Base-by-base conservation (phyloP, 1,139 yeast species). In the Yamadazyma membranifaciens region DNA sequence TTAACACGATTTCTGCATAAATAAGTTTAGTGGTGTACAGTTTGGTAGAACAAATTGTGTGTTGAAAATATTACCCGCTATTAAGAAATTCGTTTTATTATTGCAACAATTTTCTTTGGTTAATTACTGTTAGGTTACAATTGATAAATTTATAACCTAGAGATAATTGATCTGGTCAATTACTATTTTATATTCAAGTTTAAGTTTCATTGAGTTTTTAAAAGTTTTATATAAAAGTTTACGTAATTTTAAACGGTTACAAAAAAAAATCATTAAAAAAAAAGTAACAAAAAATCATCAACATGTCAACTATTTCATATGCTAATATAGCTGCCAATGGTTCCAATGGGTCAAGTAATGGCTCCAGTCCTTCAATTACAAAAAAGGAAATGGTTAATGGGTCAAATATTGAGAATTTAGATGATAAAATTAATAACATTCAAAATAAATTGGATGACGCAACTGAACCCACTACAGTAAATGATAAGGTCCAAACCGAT, bases 241-340 rank as follows among this genome's bases (percentile, higher is more conserved):
- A 7, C 9, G n/a, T 31, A n/a, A 31, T 10, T 14, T 7, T 11
- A 4, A 32, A 15, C n/a, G 12, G 9, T 15, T 32, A 11, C 20
- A 32, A 12, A 32, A 17, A 31, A 32, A 32, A 32, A 15, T 17
- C 24, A 20, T 20, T 20, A 20, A 20, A 20, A 12, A 15, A 14
- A 32, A 32, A 13, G 6, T 32, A 6, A 6, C 6, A 13, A 24
- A 24, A 24, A 25, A 25, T 12, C 6, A 33, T 6, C 7, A 20
- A 20, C 24, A 34, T 34, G 36, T 34, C 36, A 24, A 33, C 43
- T 12, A 38, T 54, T 42, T 63, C 48, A 53, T 70, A 70, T 51
- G 75, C 75, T 45, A 67, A 69, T 45, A 62, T 65, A 38, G 76
- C 73, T 46, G 73, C 73, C 45, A 60, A 57, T 42, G 71, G 60